Evolutionary conservation across 257 asterid species (phyloP), one percentile per base, ranked within the genome.

Genomic region (Coffea eugenioides): DNA sequence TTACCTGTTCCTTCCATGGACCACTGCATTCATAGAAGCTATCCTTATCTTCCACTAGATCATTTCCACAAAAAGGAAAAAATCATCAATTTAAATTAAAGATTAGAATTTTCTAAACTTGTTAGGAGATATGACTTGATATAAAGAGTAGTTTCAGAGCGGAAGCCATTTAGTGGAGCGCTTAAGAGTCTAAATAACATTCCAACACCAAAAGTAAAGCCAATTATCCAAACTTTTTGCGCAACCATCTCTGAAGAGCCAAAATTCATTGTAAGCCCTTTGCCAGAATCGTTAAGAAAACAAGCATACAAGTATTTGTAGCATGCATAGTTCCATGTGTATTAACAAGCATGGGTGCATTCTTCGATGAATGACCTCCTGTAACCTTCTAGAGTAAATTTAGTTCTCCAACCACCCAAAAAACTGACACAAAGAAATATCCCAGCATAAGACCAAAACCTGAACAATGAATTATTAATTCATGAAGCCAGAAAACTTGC

Each of bases 1-100:
- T 84, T 85, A 92, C 99, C 97, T 96, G 99, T 82, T 91, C 91
- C 23, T 72, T 85, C 99, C 99, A 96, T 69, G 93, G 85, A 81
- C 97, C 98, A 80, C 86, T 77, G 68, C 86, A 88, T 12, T 68
- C 84, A 80, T 84, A 80, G 45, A 92, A 90, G 51, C 83, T 87
- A 27, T 81, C 85, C 75, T 79, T 80, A 65, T 90, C 84, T 74
- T 88, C 97, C 27, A 86, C 85, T 84, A 93, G 90, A 83, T 91
- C 94, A 75, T 87, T 92, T 88, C 99, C 91, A 89, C 64, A 74
- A 48, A 49, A 62, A 66, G 45, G 21, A 25, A 59, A 69, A 72
- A 23, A 23, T 49, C 51, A 79, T 57, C 66, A 15, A 61, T 59
- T 83, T 31, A 71, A 49, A 15, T 9, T 41, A 11, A 1, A 62